Conservation (phyloP, 2,329 filamentous ascomycete genomes). For the Alternaria arbusti region DNA sequence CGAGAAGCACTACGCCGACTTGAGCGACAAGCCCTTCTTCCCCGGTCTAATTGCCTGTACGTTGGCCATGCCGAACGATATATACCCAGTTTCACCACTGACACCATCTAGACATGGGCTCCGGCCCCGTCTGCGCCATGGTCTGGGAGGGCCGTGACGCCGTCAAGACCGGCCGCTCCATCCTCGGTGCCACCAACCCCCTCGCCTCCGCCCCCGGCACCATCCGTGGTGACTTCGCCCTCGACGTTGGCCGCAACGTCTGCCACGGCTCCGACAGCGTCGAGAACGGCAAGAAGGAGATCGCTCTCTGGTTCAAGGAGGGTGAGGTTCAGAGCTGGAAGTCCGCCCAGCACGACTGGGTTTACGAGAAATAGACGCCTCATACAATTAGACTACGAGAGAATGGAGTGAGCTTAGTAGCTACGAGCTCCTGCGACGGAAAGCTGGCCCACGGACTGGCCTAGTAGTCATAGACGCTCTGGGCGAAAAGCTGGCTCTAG, state of each 20-base stretch:
- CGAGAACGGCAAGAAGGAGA: slow-evolving; percentile 99
- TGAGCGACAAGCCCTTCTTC: slow-evolving; percentile 97
- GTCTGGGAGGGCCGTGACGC: slow-evolving; percentile 99
- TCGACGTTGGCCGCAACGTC: slow-evolving; percentile 95
- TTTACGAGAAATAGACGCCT: slow-evolving; percentile 81
- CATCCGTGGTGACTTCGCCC: slow-evolving; percentile 93
- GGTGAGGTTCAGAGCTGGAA: slow-evolving; percentile 87
- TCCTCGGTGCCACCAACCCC: slow-evolving; percentile 99
- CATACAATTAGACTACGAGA: neutral
- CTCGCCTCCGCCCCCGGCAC: slow-evolving; percentile 92
- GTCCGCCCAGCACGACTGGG: slow-evolving; percentile 84
- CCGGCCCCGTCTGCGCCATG: slow-evolving; percentile 98
- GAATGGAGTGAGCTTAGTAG: slow-evolving; percentile 7
- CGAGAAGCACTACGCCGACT: slow-evolving; percentile 96
- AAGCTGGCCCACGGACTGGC: neutral
- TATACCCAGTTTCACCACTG: slow-evolving; percentile 7
- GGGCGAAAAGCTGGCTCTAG: neutral
- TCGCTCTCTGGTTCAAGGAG: slow-evolving; percentile 95
- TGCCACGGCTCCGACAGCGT: slow-evolving; percentile 99
- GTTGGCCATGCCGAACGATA: slow-evolving; percentile 41
- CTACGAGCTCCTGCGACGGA: neutral
- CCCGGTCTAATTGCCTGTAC: slow-evolving; percentile 87
- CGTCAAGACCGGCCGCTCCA: slow-evolving; percentile 96
- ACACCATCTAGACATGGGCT: slow-evolving; percentile 79
- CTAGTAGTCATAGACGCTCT: slow-evolving; percentile 1